These are phyloP conservation scores for Cadophora sp. DNA, from an alignment of 2,329 filamentous ascomycete genomes.

Conservation along the genomic window DNA sequence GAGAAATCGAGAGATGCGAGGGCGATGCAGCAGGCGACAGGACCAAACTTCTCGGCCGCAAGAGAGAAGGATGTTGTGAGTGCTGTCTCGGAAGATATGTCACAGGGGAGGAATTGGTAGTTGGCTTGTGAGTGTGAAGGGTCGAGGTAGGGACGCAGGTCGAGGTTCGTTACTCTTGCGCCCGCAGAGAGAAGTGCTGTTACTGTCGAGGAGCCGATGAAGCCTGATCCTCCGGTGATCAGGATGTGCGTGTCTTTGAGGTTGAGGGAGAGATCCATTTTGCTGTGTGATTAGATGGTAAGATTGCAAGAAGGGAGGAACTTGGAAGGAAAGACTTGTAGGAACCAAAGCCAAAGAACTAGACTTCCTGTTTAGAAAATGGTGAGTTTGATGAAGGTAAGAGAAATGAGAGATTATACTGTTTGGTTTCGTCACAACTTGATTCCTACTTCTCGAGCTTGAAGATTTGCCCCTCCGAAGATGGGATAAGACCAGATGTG, in stretches of 20 bases:
- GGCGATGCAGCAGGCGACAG: slow-evolving; percentile 50
- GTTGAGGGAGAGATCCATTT: slow-evolving; percentile 35
- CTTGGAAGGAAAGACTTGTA: not conserved
- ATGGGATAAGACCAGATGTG: not conserved
- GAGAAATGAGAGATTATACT: not conserved
- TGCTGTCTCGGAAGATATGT: slow-evolving; percentile 44
- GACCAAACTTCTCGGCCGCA: slow-evolving; percentile 43
- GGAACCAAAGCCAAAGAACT: not conserved
- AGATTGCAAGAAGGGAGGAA: not conserved
- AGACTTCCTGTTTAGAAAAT: not conserved
- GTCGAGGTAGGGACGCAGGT: slow-evolving; percentile 22
- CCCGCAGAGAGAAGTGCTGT: slow-evolving; percentile 49
- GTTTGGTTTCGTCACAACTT: not conserved
- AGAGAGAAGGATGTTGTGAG: slow-evolving; percentile 43
- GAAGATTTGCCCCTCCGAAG: not conserved
- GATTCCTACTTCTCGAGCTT: no score
- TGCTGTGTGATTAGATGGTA: slow-evolving; percentile 1
- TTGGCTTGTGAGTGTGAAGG: slow-evolving; percentile 21
- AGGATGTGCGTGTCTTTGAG: slow-evolving; percentile 36
- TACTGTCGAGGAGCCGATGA: slow-evolving; percentile 36
- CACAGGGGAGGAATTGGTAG: slow-evolving; percentile 47
- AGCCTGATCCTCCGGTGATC: slow-evolving; percentile 39
- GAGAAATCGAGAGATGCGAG: slow-evolving; percentile 53
- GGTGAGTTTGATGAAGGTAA: not conserved
- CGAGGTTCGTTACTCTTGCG: slow-evolving; percentile 48